Conservation (phyloP, 1,284 basidiomycete genomes). For the Austroboletus niveus region DNA sequence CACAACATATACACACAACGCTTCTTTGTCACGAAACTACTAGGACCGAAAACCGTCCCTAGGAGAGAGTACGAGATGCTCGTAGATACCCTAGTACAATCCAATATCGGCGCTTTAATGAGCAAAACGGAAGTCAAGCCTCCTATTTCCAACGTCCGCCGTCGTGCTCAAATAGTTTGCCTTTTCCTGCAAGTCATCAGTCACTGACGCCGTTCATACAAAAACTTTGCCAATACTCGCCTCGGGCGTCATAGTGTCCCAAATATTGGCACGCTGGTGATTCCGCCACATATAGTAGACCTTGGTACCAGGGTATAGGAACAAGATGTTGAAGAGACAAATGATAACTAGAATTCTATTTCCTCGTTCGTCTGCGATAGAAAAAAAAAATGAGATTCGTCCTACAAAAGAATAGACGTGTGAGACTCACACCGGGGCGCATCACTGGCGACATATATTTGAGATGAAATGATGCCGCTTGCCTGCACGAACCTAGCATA, state of each 20-base stretch:
- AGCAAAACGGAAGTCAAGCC: slow-evolving; percentile 39
- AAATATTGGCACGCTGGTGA: slow-evolving; percentile 43
- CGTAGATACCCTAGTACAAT: too few relatives aligned
- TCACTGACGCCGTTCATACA: not conserved
- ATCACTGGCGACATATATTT: slow-evolving; percentile 48
- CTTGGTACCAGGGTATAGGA: slow-evolving; percentile 53
- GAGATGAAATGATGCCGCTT: slow-evolving; percentile 41
- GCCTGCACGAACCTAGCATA: slow-evolving; percentile 45
- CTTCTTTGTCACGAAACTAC: too few relatives aligned
- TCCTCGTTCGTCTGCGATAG: slow-evolving; percentile 43
- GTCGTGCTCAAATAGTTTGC: slow-evolving; percentile 43
- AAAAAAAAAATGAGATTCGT: not conserved
- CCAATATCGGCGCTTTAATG: slow-evolving; percentile 19
- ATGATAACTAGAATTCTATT: slow-evolving; percentile 49
- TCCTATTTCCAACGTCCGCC: slow-evolving; percentile 35
- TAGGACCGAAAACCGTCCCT: too few relatives aligned
- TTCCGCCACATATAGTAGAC: slow-evolving; percentile 52
- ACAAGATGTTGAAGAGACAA: slow-evolving; percentile 42
- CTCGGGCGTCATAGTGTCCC: slow-evolving; percentile 50
- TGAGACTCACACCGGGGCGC: slow-evolving; percentile 42
- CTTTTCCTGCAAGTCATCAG: slow-evolving; percentile 55
- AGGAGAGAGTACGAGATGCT: too few relatives aligned
- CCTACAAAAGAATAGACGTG: not conserved
- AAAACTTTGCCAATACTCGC: slow-evolving; percentile 24
- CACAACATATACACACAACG: slow-evolving; percentile 9